Evolutionary conservation across 768 basidiomycete species (phyloP).

Genomic region (Tricholoma sp.): DNA sequence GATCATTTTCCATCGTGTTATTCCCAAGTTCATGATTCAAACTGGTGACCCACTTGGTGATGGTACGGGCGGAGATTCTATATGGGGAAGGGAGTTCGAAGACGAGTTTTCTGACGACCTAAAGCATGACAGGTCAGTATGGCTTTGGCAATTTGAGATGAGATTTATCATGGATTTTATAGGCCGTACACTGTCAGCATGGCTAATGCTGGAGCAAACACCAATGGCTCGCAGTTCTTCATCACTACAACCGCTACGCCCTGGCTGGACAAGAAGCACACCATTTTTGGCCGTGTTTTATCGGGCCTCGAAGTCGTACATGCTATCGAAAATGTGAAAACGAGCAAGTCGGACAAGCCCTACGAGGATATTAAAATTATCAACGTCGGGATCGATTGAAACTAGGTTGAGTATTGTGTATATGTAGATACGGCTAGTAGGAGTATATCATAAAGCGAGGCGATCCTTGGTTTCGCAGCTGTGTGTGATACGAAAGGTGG

Average conservation of each 20-base stretch:
- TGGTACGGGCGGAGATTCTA: conserved; percentile 86
- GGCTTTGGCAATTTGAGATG: conserved; percentile 1
- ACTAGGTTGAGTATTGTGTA: conserved; percentile 5
- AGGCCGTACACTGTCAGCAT: conserved; percentile 95
- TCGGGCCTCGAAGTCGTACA: conserved; percentile 89
- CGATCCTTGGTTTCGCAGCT: conserved; percentile 36
- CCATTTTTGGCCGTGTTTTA: conserved; percentile 87
- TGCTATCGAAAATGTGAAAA: conserved; percentile 86
- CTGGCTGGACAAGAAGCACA: conserved; percentile 90
- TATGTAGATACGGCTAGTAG: not conserved
- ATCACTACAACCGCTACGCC: conserved; percentile 93
- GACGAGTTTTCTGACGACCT: conserved; percentile 90
- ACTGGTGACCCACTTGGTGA: conserved; percentile 95
- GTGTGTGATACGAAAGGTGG: conserved; percentile 25
- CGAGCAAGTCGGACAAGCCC: conserved; percentile 81
- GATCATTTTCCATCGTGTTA: conserved; percentile 94
- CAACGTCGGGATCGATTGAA: conserved; percentile 69
- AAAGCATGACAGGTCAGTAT: conserved; percentile 75
- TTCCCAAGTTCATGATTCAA: conserved; percentile 98
- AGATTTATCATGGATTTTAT: conserved; percentile 2
- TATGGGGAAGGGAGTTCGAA: conserved; percentile 89
- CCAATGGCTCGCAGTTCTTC: conserved; percentile 98
- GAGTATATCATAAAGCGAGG: conserved; percentile 34
- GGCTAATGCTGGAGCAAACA: conserved; percentile 87
- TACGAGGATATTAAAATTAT: conserved; percentile 92